These are phyloP conservation scores for Austroboletus novae-zelandiae DNA, from an alignment of 1,284 basidiomycete species.

Conservation along the genomic window DNA sequence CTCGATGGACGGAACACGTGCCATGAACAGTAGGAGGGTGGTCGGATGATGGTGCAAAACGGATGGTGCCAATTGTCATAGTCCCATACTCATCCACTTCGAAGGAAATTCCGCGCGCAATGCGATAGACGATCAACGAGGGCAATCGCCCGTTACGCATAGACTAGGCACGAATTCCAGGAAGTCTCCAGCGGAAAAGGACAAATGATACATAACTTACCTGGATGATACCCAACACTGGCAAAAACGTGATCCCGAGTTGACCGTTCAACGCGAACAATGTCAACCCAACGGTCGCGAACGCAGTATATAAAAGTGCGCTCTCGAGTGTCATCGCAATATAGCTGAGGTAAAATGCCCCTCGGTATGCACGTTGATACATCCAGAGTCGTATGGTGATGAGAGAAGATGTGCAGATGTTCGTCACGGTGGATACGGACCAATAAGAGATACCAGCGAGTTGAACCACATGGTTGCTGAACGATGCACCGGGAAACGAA, in stretches of 20 bases:
- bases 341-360: slow-evolving; percentile 17
- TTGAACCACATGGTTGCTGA: slow-evolving; percentile 16
- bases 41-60: background rate
- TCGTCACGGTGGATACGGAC: slow-evolving; percentile 16
- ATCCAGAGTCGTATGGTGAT: slow-evolving; percentile 18
- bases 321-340: slow-evolving; percentile 29
- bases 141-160: background rate
- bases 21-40: too few species aligned
- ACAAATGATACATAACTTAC: slow-evolving; percentile 2
- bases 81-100: background rate
- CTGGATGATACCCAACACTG: slow-evolving; percentile 19
- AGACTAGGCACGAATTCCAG: background rate
- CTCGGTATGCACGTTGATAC: slow-evolving; percentile 14
- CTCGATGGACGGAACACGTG: too few species aligned
- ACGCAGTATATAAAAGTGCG: slow-evolving; percentile 16
- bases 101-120: slow-evolving; percentile 14
- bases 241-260: slow-evolving; percentile 16
- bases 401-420: slow-evolving; percentile 11
- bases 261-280: slow-evolving; percentile 19
- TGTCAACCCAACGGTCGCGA: slow-evolving; percentile 6
- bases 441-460: slow-evolving; percentile 13
- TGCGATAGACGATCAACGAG: slow-evolving; percentile 17
- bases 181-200: background rate
- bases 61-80: background rate
- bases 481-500: slow-evolving; percentile 4